phyloP scores from a whole-genome alignment of 1,139 yeast species.

The Pichia sp. region DNA sequence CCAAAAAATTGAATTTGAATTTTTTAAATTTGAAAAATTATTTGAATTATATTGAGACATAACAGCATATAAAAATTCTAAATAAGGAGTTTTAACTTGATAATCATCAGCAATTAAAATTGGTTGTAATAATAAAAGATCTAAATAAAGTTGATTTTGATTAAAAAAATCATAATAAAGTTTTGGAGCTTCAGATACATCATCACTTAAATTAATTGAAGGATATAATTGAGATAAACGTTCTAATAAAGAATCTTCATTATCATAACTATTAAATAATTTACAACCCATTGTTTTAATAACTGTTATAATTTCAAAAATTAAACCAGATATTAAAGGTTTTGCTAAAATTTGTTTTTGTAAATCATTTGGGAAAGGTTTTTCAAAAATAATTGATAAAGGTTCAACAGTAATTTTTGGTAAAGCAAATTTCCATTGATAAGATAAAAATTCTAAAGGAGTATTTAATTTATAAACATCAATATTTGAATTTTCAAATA shows the following conservation, averaged over 20 bases:
- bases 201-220: constrained; percentile 25
- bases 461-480: constrained; percentile 45
- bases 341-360: constrained; percentile 68
- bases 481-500: constrained; percentile 31
- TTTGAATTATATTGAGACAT: constrained; percentile 63
- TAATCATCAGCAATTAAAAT: constrained; percentile 81
- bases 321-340: constrained; percentile 75
- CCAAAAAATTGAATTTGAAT: constrained; percentile 29
- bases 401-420: constrained; percentile 77
- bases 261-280: constrained; percentile 57
- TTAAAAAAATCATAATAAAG: constrained; percentile 58
- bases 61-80: constrained; percentile 79
- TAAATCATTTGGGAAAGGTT: constrained; percentile 53
- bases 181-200: constrained; percentile 42
- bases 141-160: constrained; percentile 53
- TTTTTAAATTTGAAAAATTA: constrained; percentile 24
- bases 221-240: constrained; percentile 49
- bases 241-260: constrained; percentile 51
- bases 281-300: constrained; percentile 76
- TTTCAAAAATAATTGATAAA: constrained; percentile 64
- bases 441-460: constrained; percentile 56
- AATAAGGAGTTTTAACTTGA: constrained; percentile 79
- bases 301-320: constrained; percentile 66
- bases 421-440: constrained; percentile 81
- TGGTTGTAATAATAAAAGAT: constrained; percentile 74